Percentiles rank a stretch among this genome's conserved stretches.
phyloP scores from a whole-genome alignment of 1,284 basidiomycete genomes.

The Blastosporella zonata region DNA sequence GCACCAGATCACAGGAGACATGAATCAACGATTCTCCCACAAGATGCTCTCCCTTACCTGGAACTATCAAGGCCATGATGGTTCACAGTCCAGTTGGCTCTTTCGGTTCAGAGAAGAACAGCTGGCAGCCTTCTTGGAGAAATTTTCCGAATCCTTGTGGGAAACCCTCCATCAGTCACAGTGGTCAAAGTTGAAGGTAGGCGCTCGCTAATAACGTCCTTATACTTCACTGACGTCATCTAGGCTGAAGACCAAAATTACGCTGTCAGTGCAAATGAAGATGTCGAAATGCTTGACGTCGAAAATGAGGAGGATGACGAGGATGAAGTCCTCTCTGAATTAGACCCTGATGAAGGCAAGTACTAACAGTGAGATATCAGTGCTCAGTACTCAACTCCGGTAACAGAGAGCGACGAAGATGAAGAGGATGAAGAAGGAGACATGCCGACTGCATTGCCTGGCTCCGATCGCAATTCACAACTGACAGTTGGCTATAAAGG shows the following conservation, averaged over 20 bases:
- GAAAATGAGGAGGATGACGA: constrained; percentile 75
- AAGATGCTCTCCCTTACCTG: constrained; percentile 77
- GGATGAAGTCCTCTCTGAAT: constrained; percentile 66
- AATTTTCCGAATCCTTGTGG: constrained; percentile 78
- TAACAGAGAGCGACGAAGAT: constrained; percentile 47
- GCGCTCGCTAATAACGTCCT: constrained; percentile 11
- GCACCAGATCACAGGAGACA: constrained; percentile 65
- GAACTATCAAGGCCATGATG: constrained; percentile 69
- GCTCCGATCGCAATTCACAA: constrained; percentile 80
- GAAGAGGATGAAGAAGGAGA: constrained; percentile 62
- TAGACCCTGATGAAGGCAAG: constrained; percentile 55
- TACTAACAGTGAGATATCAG: background rate
- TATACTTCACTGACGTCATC: constrained; percentile 4
- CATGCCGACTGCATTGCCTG: constrained; percentile 40
- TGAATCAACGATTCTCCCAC: constrained; percentile 72
- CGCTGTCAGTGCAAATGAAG: constrained; percentile 70
- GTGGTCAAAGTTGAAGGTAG: constrained; percentile 85
- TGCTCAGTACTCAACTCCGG: background rate
- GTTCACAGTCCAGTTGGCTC: constrained; percentile 78
- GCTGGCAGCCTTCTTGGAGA: constrained; percentile 64
- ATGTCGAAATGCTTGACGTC: constrained; percentile 83
- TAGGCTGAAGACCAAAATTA: constrained; percentile 75
- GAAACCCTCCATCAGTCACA: constrained; percentile 75
- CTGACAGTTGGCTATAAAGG: constrained; percentile 96
- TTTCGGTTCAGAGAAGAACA: constrained; percentile 68